Evolutionary conservation across 1,284 basidiomycete genomes (phyloP), one percentile per base, ranked within the genome.

Genomic region (Apiotrichum porosum): DNA sequence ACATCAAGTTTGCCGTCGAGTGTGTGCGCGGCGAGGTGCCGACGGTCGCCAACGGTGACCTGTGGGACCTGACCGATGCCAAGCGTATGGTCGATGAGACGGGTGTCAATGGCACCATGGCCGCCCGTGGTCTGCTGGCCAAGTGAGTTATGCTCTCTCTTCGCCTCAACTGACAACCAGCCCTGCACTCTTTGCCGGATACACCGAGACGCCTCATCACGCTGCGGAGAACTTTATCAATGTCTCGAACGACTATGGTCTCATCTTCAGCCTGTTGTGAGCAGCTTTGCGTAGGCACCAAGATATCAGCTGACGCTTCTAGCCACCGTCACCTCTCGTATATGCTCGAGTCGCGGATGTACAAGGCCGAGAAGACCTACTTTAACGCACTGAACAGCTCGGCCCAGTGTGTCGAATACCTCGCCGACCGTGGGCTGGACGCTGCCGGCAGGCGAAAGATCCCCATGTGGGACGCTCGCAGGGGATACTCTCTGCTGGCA

Each of bases 21-120:
- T 72, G 71, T 36, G 77, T 76, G 1, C 72, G 73, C 22, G 78
- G 78, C 0, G 56, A 70, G 33, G 75, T 81, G 1, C 80, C 81
- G 0, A 70, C 76, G 23, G 76, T 81, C 0, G 80, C 78, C 0
- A 82, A 82, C 53, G 81, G 81, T 0, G 80, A 82, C 57, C 69
- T 80, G 3, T 83, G 80, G 76, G 73, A 69, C 9, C 56, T 73
- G 12, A 60, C 63, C 15, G 80, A 81, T 45, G 79, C 75, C 4
- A 52, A 63, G 8, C 58, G 52, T 30, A 78, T 78, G 61, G 57
- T 79, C n/a, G 52, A 62, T 6, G 61, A 65, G 41, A 79, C 77
- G 0, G 76, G 77, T 0, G 79, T 77, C 0, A 61, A 73, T 17
- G 80, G 78, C 2, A 79, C 79, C 2, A 83, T 83, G 81, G 79